phyloP scores from a whole-genome alignment of 1,139 yeast genomes.

The Yamadazyma membranifaciens region DNA sequence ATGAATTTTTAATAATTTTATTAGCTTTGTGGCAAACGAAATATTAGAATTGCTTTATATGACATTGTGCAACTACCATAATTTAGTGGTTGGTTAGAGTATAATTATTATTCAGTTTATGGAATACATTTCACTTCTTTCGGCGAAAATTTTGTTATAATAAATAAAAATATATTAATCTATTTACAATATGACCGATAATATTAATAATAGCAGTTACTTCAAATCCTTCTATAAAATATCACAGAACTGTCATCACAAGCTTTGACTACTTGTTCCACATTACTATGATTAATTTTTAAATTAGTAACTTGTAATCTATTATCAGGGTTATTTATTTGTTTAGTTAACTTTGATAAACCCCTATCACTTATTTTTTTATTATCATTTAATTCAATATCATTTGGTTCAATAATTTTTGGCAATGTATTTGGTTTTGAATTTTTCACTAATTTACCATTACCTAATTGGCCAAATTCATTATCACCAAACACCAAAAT shows the following conservation, averaged over 20 bases:
- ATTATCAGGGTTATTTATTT: conserved; percentile 35
- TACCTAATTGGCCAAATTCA: conserved; percentile 79
- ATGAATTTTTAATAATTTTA: too few relatives aligned
- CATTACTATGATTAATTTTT: conserved; percentile 20
- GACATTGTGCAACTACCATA: too few relatives aligned
- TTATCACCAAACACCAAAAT: conserved; percentile 84
- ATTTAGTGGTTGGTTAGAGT: too few relatives aligned
- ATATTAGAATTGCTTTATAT: too few relatives aligned
- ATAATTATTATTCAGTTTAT: too few relatives aligned
- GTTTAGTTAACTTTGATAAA: conserved; percentile 17
- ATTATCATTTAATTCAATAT: conserved; percentile 19
- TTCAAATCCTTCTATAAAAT: conserved; percentile 39
- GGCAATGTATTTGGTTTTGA: conserved; percentile 58
- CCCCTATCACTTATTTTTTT: conserved; percentile 10
- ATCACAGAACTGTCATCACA: conserved; percentile 65
- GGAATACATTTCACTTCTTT: too few relatives aligned
- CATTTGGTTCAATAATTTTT: conserved; percentile 55
- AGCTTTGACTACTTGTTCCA: conserved; percentile 60
- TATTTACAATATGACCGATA: conserved; percentile 1
- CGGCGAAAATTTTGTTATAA: too few relatives aligned
- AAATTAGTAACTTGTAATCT: conserved; percentile 46
- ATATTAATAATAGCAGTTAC: too few relatives aligned
- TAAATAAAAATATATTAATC: background rate
- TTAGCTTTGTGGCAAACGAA: too few relatives aligned
- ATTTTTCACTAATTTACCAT: conserved; percentile 65